Evolutionary conservation across 768 basidiomycete genomes (phyloP).

Genomic region (Trametes cingulata): DNA sequence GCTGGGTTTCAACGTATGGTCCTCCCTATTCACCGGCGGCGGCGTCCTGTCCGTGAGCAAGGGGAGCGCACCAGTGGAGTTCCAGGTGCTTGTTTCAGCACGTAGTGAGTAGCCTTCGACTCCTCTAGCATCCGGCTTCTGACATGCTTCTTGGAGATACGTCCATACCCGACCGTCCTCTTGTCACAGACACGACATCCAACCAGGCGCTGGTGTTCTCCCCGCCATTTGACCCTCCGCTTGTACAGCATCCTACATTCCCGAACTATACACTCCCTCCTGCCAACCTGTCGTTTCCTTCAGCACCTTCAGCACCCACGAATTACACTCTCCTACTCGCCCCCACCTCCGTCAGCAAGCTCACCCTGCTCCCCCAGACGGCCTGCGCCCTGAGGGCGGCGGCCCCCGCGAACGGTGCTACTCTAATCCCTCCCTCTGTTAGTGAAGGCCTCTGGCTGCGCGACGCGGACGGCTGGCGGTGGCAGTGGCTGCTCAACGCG

Average conservation of each 20-base stretch:
- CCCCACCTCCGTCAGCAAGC: constrained; percentile 43
- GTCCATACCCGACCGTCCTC: constrained; percentile 35
- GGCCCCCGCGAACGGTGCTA: constrained; percentile 19
- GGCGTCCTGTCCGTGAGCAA: constrained; percentile 53
- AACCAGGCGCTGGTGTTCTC: constrained; percentile 77
- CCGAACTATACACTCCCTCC: constrained; percentile 77
- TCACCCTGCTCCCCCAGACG: constrained; percentile 51
- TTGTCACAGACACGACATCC: constrained; percentile 73
- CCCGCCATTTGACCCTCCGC: constrained; percentile 41
- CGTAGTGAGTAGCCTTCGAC: constrained; percentile 20
- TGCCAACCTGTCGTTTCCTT: constrained; percentile 51
- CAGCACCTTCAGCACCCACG: constrained; percentile 34
- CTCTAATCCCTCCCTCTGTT: constrained; percentile 39
- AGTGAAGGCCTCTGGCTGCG: constrained; percentile 58
- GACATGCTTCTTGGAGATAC: background rate
- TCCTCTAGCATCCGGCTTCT: background rate
- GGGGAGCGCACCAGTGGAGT: constrained; percentile 39
- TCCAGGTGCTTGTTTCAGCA: constrained; percentile 60
- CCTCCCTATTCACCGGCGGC: constrained; percentile 45
- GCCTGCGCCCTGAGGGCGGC: constrained; percentile 55
- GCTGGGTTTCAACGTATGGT: constrained; percentile 55
- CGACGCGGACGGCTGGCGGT: constrained; percentile 60
- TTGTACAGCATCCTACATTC: constrained; percentile 45
- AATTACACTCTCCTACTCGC: constrained; percentile 57
- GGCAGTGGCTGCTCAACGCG: constrained; percentile 64